phyloP scores from a whole-genome alignment of 2,329 filamentous ascomycete genomes.

The Conoideocrella luteorostrata region DNA sequence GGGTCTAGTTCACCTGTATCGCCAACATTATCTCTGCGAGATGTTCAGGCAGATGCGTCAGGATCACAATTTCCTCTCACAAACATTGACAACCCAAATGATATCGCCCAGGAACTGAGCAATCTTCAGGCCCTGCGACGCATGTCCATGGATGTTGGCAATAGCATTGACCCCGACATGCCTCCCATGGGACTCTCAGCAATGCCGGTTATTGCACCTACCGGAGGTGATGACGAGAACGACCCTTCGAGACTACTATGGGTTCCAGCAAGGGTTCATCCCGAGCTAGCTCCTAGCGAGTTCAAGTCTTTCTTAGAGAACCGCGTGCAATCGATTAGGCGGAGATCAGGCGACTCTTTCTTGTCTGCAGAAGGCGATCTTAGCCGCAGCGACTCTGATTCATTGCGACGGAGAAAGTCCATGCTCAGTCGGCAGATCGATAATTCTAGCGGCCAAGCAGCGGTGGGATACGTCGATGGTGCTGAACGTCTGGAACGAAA shows the following conservation, averaged over 20 bases:
- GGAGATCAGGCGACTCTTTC: conserved; percentile 68
- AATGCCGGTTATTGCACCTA: conserved; percentile 67
- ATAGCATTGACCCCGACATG: conserved; percentile 64
- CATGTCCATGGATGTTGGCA: conserved; percentile 91
- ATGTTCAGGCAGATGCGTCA: conserved; percentile 57
- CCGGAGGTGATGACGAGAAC: conserved; percentile 70
- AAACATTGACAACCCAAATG: conserved; percentile 83
- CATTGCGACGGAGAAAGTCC: conserved; percentile 78
- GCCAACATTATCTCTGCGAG: conserved; percentile 46
- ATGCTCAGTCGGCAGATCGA: conserved; percentile 93
- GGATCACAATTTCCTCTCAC: conserved; percentile 67
- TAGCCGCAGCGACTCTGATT: conserved; percentile 49
- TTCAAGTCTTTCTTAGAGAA: conserved; percentile 97
- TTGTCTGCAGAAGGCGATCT: conserved; percentile 49
- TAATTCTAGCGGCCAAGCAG: conserved; percentile 51
- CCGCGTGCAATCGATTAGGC: conserved; percentile 80
- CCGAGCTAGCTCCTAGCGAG: conserved; percentile 88
- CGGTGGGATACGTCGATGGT: conserved; percentile 70
- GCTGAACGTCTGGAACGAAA: conserved; percentile 73
- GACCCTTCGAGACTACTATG: conserved; percentile 86
- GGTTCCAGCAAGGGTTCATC: conserved; percentile 92
- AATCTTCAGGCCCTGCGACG: conserved; percentile 85
- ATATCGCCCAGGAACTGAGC: conserved; percentile 85
- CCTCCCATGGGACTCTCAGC: conserved; percentile 62
- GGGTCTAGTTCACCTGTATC: conserved; percentile 39